Conservation (phyloP, 306 rosid genomes). For the Ziziphus jujuba region DNA sequence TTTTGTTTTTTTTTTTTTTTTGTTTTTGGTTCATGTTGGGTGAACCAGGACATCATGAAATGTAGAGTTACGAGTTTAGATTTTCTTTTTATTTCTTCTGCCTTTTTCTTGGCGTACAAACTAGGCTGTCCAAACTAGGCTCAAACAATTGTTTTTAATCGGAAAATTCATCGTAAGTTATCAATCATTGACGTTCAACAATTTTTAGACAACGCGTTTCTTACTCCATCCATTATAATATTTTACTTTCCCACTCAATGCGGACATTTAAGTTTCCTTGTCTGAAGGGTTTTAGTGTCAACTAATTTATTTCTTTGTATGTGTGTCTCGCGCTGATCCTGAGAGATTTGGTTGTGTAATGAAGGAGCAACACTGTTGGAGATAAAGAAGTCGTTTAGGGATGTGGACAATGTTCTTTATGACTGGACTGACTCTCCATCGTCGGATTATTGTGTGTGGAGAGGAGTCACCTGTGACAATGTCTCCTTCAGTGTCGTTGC, state of each 20-base stretch:
- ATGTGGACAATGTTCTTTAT: slow-evolving; percentile 82
- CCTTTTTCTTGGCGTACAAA: slow-evolving; percentile 25
- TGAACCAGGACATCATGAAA: neutral
- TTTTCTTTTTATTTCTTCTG: neutral
- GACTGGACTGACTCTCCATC: slow-evolving; percentile 87
- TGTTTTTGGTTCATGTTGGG: too few species aligned
- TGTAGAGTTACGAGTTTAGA: neutral
- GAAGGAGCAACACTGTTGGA: slow-evolving; percentile 80
- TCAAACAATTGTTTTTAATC: slow-evolving; percentile 6
- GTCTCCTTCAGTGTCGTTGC: slow-evolving; percentile 75
- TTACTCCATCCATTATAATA: too few species aligned
- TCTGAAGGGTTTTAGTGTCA: too few species aligned
- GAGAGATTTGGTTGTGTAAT: slow-evolving; percentile 19
- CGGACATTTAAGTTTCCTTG: too few species aligned
- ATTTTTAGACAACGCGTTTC: too few species aligned
- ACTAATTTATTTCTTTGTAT: too few species aligned
- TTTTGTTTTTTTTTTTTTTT: too few species aligned
- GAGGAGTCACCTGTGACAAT: slow-evolving; percentile 89
- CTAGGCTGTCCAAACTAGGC: slow-evolving; percentile 31
- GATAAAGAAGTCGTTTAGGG: slow-evolving; percentile 87
- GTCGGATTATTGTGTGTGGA: slow-evolving; percentile 88
- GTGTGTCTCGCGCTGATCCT: neutral
- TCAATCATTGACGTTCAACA: too few species aligned
- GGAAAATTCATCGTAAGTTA: too few species aligned
- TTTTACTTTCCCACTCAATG: too few species aligned